Evolutionary conservation across 2,329 filamentous ascomycete species (phyloP), one percentile per base, ranked within the genome.

Genomic region (Cladorrhinum sp.): DNA sequence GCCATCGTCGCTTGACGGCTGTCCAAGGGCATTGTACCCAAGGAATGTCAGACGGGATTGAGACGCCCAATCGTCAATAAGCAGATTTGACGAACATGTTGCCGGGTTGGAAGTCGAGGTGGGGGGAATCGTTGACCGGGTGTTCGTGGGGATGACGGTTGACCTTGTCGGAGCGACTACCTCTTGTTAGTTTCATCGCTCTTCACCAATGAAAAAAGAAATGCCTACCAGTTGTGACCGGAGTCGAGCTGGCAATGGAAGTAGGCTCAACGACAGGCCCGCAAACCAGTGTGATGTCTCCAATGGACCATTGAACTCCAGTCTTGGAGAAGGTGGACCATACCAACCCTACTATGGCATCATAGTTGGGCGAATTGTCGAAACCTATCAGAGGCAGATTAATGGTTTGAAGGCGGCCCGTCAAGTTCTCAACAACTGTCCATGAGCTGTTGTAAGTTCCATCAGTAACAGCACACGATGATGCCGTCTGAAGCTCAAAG

Each of bases 1-100:
- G 2, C 72, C 79, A 68, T 86, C 84, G 63, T 85, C 81, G 32
- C 82, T 84, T 5, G 80, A 80, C 3, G 84, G 76, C 63, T 81
- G 74, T 2, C 81, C 73, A 73, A 86, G 74, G 38, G 84, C 77
- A 67, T 87, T 87, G 75, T 86, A 86, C 67, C 76, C 81, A 16
- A 87, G 72, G 71, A 87, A 87, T 1, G 81, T 84, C 56, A 86
- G 71, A 27, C 84, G 81, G 5, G 84, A 86, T 68, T 87, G 84
- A 8, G 84, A 86, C 57, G 77, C 77, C 78, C 81, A 87, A 73
- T 87, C 84, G 64, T 87, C 84, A 57, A 86, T 68, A 38, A 71
- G 60, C 50, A 72, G 62, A 49, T 70, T 67, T 18, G 41, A 45
- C 16, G 64, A 60, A 62, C 71, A 73, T 8, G 54, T 55, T 7